Evolutionary conservation across 306 rosid species (phyloP).

Genomic region (Luffa acutangula): DNA sequence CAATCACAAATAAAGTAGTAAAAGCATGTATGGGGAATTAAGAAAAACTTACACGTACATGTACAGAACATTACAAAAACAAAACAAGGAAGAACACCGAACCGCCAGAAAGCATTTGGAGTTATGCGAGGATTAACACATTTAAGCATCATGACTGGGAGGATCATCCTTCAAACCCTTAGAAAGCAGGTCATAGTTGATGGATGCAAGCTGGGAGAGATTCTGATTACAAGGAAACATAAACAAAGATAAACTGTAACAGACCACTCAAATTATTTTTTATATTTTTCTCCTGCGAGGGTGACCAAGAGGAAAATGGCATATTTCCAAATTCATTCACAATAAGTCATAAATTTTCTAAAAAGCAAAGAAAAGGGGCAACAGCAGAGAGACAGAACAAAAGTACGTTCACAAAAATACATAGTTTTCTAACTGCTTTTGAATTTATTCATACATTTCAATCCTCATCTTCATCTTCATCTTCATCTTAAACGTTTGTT

Average conservation of each 20-base stretch:
- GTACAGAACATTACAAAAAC: conserved; percentile 64
- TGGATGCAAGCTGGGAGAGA: conserved; percentile 98
- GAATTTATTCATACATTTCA: neutral
- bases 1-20: conserved; percentile 10
- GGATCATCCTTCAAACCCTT: conserved; percentile 89
- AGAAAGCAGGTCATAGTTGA: conserved; percentile 91
- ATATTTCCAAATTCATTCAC: neutral
- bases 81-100: conserved; percentile 27
- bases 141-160: conserved; percentile 40
- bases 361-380: neutral
- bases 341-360: neutral
- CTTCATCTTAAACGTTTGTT: neutral
- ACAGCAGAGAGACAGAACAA: neutral
- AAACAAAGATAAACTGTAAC: neutral
- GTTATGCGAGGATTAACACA: conserved; percentile 15
- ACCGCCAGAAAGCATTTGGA: conserved; percentile 20
- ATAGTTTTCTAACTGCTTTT: neutral
- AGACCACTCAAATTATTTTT: neutral
- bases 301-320: neutral
- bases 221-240: conserved; percentile 50
- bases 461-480: conserved; percentile 1
- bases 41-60: conserved; percentile 32
- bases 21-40: neutral
- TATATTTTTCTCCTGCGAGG: neutral
- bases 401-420: neutral